Evolutionary conservation across 2,329 filamentous ascomycete species (phyloP).

Genomic region (Aspergillus sp.): DNA sequence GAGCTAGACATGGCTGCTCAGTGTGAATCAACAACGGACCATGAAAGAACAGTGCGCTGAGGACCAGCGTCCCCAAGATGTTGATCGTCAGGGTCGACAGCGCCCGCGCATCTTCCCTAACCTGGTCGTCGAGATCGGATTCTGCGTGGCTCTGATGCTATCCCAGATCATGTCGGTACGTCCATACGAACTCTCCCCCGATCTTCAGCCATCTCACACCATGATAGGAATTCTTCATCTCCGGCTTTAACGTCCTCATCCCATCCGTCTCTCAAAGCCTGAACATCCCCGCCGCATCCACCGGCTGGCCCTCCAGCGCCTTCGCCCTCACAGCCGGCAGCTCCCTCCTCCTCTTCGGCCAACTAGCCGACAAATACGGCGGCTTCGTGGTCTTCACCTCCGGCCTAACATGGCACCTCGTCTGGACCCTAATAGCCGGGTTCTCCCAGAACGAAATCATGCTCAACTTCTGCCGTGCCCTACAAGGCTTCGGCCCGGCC

Average conservation of each 20-base stretch:
- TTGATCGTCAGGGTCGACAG: no score
- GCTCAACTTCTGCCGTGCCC: conserved; percentile 71
- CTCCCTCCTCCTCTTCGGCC: conserved; percentile 57
- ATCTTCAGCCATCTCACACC: no score
- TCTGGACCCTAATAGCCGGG: conserved; percentile 70
- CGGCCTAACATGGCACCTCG: conserved; percentile 63
- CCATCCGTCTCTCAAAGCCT: conserved; percentile 65
- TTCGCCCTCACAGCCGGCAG: conserved; percentile 53
- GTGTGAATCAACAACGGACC: no score
- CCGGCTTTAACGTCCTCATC: conserved; percentile 70
- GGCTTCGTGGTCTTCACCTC: conserved; percentile 64
- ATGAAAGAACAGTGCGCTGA: no score
- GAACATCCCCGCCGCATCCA: conserved; percentile 65
- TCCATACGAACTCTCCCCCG: not conserved
- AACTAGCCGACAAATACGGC: conserved; percentile 63
- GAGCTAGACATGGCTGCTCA: no score
- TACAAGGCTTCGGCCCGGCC: conserved; percentile 73
- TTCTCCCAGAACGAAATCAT: conserved; percentile 69
- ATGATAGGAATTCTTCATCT: conserved; percentile 69
- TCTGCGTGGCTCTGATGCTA: conserved; percentile 62
- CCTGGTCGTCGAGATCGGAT: conserved; percentile 56
- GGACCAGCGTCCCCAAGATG: no score
- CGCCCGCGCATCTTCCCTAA: conserved; percentile 54
- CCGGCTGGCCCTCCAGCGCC: conserved; percentile 56
- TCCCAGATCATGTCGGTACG: conserved; percentile 64